These are phyloP conservation scores for Fraxinus pennsylvanica DNA, from an alignment of 257 asterid species.

Conservation along the genomic window DNA sequence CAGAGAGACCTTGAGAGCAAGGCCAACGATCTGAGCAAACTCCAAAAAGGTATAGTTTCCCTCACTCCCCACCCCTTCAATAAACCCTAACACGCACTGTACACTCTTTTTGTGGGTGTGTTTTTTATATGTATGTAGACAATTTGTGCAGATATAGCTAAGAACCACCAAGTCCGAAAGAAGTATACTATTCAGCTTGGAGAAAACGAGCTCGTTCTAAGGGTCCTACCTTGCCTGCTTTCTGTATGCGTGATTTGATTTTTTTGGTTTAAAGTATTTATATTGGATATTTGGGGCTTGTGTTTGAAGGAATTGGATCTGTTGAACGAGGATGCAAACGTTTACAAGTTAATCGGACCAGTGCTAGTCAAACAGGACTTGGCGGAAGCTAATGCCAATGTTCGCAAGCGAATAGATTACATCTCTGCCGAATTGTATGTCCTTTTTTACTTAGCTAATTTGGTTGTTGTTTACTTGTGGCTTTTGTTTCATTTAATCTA, in stretches of 20 bases:
- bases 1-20: slow-evolving; percentile 88
- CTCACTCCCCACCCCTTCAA: not conserved
- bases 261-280: slow-evolving; percentile 3
- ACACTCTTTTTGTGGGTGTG: not conserved
- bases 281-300: not conserved
- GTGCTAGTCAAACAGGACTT: slow-evolving; percentile 95
- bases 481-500: not conserved
- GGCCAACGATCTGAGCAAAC: slow-evolving; percentile 75
- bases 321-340: slow-evolving; percentile 87
- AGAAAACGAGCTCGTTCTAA: slow-evolving; percentile 93
- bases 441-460: slow-evolving; percentile 10
- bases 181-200: slow-evolving; percentile 96
- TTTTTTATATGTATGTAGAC: no score
- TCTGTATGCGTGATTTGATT: not conserved
- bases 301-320: slow-evolving; percentile 76
- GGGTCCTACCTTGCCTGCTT: slow-evolving; percentile 38
- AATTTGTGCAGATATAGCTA: slow-evolving; percentile 55
- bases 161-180: slow-evolving; percentile 89
- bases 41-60: slow-evolving; percentile 59
- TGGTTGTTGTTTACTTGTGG: slow-evolving; percentile 3
- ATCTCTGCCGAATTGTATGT: slow-evolving; percentile 89
- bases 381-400: slow-evolving; percentile 97
- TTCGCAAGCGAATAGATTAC: slow-evolving; percentile 88
- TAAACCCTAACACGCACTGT: slow-evolving; percentile 35
- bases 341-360: slow-evolving; percentile 90